Base-by-base conservation (phyloP, 2,329 filamentous ascomycete genomes). In the Apiospora malaysiana region DNA sequence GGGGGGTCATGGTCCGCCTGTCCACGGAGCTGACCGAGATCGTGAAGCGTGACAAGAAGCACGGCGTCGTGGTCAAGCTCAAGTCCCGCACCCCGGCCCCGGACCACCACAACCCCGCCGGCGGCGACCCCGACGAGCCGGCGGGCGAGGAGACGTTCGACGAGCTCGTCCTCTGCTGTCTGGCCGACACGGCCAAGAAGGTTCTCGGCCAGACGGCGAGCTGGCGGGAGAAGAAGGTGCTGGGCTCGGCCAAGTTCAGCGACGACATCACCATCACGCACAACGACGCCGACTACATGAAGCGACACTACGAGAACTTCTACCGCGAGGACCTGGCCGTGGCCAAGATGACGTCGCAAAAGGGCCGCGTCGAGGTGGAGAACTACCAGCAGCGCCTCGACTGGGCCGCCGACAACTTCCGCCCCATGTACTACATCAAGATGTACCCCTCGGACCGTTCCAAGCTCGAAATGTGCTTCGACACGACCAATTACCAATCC, bases 201-300 rank as follows among this genome's bases (percentile, higher is more conserved):
- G 84, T 93, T 4, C 85, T 93, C 0, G 85, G 86, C 63, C 83
- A 85, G 6, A 87, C 85, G 1, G 87, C 89, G 37, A 86, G 86
- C 9, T 84, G 87, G 83, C 84, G 86, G 49, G 92, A 95, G 78
- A 88, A 84, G 67, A 85, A 87, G 59, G 88, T 95, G 12, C 87
- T 95, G 0, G 90, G 91, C n/a, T 89, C 90, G 21, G 92, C 92
- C 12, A 89, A 89, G 71, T 90, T 92, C 79, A 89, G 87, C 76
- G 88, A 93, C 82, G 91, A 93, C 78, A 88, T 93, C 70, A 93
- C 91, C 18, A 85, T 93, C 73, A 93, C 91, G 1, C 91, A 93
- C 78, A 87, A 84, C 74, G 91, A 93, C 77, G 81, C 82, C 7
- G 82, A 85, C 14, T 93, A 93, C 81, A 92, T 93, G 83, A 85